A percentile compares a stretch with the other conserved stretches of the same genome.
Conservation (phyloP, 495 filamentous ascomycete species). For the Aspergillus asperescens region DNA sequence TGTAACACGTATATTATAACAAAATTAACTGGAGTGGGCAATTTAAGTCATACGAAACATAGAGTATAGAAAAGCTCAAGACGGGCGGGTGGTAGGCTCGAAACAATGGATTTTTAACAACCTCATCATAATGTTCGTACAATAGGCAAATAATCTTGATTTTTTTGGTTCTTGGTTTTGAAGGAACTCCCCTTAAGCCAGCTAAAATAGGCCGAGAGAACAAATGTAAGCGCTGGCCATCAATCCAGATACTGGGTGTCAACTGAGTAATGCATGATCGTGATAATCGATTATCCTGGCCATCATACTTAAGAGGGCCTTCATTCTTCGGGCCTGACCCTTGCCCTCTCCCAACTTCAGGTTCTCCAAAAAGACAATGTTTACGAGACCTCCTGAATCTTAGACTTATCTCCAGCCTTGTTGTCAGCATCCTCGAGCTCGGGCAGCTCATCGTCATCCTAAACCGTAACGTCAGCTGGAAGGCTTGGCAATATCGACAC, state of each 20-base stretch:
- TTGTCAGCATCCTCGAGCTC: constrained; percentile 50
- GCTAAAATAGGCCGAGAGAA: not conserved
- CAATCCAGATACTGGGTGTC: not conserved
- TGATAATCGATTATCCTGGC: constrained; percentile 2
- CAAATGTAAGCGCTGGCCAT: constrained; percentile 2
- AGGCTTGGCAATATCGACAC: constrained; percentile 32
- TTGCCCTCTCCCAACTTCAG: not conserved
- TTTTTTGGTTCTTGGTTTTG: constrained; percentile 6
- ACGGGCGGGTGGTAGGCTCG: too few species aligned
- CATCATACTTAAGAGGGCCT: constrained; percentile 5
- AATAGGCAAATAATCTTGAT: too few species aligned
- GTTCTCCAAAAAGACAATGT: constrained; percentile 6
- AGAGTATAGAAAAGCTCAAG: too few species aligned
- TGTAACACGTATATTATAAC: too few species aligned
- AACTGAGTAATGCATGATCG: constrained; percentile 8
- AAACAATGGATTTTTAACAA: too few species aligned
- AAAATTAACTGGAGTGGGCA: too few species aligned
- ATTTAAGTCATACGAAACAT: too few species aligned
- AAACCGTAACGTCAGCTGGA: constrained; percentile 32
- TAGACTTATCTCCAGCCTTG: constrained; percentile 41
- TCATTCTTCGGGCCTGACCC: not conserved
- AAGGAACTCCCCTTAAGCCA: not conserved
- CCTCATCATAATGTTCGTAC: too few species aligned
- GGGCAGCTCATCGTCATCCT: constrained; percentile 59
- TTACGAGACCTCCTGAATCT: constrained; percentile 57